These are phyloP conservation scores for Thermoascus crustaceus DNA, from an alignment of 2,329 filamentous ascomycete genomes.

Conservation along the genomic window DNA sequence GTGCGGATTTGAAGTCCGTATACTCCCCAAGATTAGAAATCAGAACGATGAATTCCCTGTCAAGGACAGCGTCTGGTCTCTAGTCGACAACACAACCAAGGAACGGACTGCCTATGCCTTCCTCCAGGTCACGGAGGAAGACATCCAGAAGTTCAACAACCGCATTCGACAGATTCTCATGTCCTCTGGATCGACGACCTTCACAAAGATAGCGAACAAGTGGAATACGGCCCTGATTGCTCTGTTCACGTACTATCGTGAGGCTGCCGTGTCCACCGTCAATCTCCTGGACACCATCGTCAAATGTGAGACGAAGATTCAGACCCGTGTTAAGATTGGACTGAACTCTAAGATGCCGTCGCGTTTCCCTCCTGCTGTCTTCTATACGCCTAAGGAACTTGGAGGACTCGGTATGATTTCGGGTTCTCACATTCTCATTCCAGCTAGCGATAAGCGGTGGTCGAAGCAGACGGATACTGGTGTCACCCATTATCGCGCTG, in stretches of 20 bases:
- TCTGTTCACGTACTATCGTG: slow-evolving; percentile 96
- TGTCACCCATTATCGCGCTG: slow-evolving; percentile 91
- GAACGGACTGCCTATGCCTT: slow-evolving; percentile 96
- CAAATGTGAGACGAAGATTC: slow-evolving; percentile 99
- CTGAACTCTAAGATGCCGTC: slow-evolving; percentile 99
- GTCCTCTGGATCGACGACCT: slow-evolving; percentile 98
- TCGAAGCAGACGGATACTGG: slow-evolving; percentile 96
- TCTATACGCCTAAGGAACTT: slow-evolving; percentile 96
- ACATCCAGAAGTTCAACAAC: slow-evolving; percentile 98
- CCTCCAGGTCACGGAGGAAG: slow-evolving; percentile 93
- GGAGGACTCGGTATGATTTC: slow-evolving; percentile 98
- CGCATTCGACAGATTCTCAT: slow-evolving; percentile 96
- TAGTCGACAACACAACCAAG: slow-evolving; percentile 93
- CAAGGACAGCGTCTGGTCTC: slow-evolving; percentile 96
- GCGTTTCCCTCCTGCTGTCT: slow-evolving; percentile 94
- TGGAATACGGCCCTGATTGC: slow-evolving; percentile 98
- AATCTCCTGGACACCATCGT: slow-evolving; percentile 93
- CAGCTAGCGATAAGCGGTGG: slow-evolving; percentile 95
- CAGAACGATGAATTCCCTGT: slow-evolving; percentile 93
- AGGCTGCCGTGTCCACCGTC: slow-evolving; percentile 92
- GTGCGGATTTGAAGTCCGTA: slow-evolving; percentile 95
- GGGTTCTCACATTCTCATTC: slow-evolving; percentile 94
- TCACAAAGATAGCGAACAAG: slow-evolving; percentile 99
- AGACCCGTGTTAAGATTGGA: slow-evolving; percentile 97
- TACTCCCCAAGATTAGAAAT: slow-evolving; percentile 90